Evolutionary conservation across 2,329 filamentous ascomycete species (phyloP).

Genomic region (Diaporthe nobilis): DNA sequence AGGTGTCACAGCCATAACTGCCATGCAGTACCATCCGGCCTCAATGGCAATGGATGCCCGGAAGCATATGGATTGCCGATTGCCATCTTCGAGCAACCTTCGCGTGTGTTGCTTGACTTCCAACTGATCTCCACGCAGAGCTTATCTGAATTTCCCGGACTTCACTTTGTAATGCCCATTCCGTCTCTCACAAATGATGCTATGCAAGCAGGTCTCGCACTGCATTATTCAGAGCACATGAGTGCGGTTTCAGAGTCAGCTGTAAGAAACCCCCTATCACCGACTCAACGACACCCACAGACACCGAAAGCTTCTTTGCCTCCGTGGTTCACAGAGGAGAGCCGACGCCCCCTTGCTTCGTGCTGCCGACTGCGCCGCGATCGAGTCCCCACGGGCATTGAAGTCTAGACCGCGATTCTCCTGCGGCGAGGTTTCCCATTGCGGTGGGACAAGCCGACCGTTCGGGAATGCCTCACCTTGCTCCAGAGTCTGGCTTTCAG

Average conservation of each 20-base stretch:
- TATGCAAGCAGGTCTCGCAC: neutral
- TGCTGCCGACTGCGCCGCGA: slow-evolving; percentile 20
- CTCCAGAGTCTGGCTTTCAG: slow-evolving; percentile 2
- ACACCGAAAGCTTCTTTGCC: slow-evolving; percentile 7
- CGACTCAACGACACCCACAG: slow-evolving; percentile 11
- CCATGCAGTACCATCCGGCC: slow-evolving; percentile 17
- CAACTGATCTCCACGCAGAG: slow-evolving; percentile 13
- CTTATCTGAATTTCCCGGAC: slow-evolving; percentile 12
- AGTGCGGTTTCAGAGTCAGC: slow-evolving; percentile 27
- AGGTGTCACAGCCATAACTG: slow-evolving; percentile 15
- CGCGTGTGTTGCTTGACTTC: neutral
- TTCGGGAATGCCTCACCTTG: slow-evolving; percentile 18
- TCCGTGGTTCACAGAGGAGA: neutral
- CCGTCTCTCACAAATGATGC: neutral
- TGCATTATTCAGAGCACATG: slow-evolving; percentile 19
- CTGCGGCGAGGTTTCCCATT: slow-evolving; percentile 3
- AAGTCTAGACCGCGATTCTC: slow-evolving; percentile 11
- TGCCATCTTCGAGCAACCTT: slow-evolving; percentile 2
- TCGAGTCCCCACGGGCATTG: slow-evolving; percentile 21
- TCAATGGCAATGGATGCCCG: neutral
- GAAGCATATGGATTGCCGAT: slow-evolving; percentile 11
- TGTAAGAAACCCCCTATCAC: neutral
- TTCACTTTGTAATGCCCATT: neutral
- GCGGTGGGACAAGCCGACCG: slow-evolving; percentile 15
- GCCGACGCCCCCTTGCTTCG: neutral